Base-by-base conservation (phyloP, 2,329 filamentous ascomycete genomes). In the Penicillium verrucosum region DNA sequence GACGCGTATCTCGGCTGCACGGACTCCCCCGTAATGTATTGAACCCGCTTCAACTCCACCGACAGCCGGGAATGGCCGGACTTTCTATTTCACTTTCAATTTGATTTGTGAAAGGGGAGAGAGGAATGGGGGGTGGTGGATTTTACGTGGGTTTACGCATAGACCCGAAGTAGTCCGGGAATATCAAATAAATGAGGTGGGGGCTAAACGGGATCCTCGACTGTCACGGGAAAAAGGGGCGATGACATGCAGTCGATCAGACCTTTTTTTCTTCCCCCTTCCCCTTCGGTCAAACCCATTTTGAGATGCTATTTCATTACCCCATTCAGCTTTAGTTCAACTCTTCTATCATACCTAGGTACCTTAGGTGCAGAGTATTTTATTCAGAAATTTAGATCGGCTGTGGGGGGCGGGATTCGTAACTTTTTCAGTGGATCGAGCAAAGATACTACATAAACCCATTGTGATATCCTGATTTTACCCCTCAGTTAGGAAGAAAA, bases 1-100 rank as follows among this genome's bases (percentile, higher is more conserved):
- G 62, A 70, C 67, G 68, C 69, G 68, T 72, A 70, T 69, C 60
- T 68, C 65, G 61, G 65, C 68, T 70, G 70, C 70, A 72, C 69
- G 67, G 69, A 70, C 69, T 61, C 47, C 48, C 44, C 44, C 43
- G 43, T 27, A 36, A 7, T 43, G 41, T 43, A 43, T 36, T 43
- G 29, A 50, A 43, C 48, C 49, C 41, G 36, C 59, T 57, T 58
- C 59, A 61, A 56, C 53, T 52, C 56, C 58, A 67, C 59, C n/a
- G 52, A 11, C 23, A 43, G 23, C 64, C 64, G 63, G 63, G 60
- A 68, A 65, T 68, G 64, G 54, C 65, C 60, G 64, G 42, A 49
- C 46, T 46, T 43, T 47, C 36, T 37, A 27, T 21, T 51, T 27
- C 29, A 12, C 16, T 25, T 46, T 25, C 8, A 34, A 36, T 11